phyloP scores from a whole-genome alignment of 2,329 filamentous ascomycete species.

The Fusarium sp. region DNA sequence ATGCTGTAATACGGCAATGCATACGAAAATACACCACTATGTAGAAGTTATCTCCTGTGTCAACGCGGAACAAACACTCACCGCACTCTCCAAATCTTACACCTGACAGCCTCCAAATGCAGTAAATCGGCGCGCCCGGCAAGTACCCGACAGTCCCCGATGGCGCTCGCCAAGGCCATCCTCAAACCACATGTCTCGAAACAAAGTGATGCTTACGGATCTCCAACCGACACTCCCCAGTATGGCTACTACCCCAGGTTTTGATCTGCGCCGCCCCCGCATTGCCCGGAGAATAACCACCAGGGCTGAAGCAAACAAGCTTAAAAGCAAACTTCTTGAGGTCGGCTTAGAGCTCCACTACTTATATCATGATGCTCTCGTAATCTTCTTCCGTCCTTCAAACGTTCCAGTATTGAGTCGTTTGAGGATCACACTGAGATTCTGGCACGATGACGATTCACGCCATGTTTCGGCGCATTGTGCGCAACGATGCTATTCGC shows the following conservation, averaged over 20 bases:
- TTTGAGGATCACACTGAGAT: too few species aligned
- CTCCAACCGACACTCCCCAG: conserved; percentile 28
- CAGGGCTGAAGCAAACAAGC: background rate
- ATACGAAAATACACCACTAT: too few species aligned
- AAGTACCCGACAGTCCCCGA: conserved; percentile 40
- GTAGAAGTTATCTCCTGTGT: background rate
- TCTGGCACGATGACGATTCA: conserved; percentile 41
- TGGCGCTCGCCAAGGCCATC: background rate
- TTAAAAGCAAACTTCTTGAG: background rate
- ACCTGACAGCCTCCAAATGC: background rate
- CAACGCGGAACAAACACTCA: background rate
- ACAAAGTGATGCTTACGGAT: background rate
- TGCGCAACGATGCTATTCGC: conserved; percentile 74
- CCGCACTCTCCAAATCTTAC: background rate
- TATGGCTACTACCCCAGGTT: conserved; percentile 10
- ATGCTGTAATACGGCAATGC: too few species aligned
- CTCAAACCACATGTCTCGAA: background rate
- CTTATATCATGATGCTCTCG: conserved; percentile 35
- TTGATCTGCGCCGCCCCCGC: conserved; percentile 19
- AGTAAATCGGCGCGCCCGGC: background rate
- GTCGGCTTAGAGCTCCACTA: conserved; percentile 19
- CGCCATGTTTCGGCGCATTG: conserved; percentile 54
- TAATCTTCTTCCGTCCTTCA: conserved; percentile 2
- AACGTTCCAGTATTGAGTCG: accelerated
- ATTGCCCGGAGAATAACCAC: conserved; percentile 2